Evolutionary conservation across 116 monocot genomes (phyloP).

Genomic region (Iris pallida): DNA sequence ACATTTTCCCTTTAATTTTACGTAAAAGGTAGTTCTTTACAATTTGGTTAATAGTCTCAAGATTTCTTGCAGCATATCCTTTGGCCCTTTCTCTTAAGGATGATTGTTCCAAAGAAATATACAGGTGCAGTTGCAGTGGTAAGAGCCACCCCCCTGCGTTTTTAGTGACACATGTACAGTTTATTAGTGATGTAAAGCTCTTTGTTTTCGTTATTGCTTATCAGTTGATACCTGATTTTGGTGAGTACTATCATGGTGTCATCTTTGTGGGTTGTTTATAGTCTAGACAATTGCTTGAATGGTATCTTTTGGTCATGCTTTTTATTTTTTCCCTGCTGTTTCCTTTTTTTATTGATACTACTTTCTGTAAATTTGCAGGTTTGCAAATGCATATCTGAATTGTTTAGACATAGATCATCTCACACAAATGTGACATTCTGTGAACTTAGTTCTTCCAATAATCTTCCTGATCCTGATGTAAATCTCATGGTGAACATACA

Average conservation of each 20-base stretch:
- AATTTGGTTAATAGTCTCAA: background rate
- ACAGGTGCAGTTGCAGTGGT: constrained; percentile 87
- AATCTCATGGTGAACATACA: background rate
- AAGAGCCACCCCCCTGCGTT: constrained; percentile 7
- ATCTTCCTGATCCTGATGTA: constrained; percentile 75
- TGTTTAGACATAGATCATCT: constrained; percentile 50
- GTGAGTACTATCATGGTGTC: too few relatives aligned
- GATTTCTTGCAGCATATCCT: constrained; percentile 70
- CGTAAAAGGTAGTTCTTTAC: too few relatives aligned
- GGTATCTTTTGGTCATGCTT: too few relatives aligned
- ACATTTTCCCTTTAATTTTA: too few relatives aligned
- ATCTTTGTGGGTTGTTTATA: too few relatives aligned
- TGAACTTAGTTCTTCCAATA: constrained; percentile 50
- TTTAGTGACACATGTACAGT: background rate
- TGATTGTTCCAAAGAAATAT: constrained; percentile 86
- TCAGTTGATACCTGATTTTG: too few relatives aligned
- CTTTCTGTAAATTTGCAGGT: constrained; percentile 34
- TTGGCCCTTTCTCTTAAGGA: constrained; percentile 91
- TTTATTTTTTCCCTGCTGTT: too few relatives aligned
- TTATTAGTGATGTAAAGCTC: background rate
- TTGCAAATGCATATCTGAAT: constrained; percentile 89
- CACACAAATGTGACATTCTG: constrained; percentile 26
- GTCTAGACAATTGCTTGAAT: too few relatives aligned
- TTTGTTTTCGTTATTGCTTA: too few relatives aligned
- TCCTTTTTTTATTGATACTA: background rate